Evolutionary conservation across 306 rosid species (phyloP), one percentile per base, ranked within the genome.

Genomic region (Corylus americana): DNA sequence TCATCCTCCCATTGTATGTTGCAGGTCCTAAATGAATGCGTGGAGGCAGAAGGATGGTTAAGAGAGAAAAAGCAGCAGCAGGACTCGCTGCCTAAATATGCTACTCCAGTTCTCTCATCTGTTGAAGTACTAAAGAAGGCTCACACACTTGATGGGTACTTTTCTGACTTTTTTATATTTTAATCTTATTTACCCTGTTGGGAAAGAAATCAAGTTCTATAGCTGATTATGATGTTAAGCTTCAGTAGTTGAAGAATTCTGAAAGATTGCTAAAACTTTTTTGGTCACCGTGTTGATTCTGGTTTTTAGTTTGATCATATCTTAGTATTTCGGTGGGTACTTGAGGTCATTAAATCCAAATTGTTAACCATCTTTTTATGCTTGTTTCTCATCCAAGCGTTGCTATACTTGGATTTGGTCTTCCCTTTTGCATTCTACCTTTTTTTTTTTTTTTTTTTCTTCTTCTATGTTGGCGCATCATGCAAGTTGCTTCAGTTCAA

Each of bases 21-120:
- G 48, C 57, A 95, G 99, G 98, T 95, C 71, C 6, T 93, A 50
- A 91, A 61, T 5, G 96, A 93, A 79, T 95, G 99, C 76, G 94
- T 73, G 5, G 98, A 89, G 69, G 98, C 99, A 27, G 99, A 95
- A 80, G 88, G 89, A 63, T 93, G 99, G 99, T 80, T 95, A 29
- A 86, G 90, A 85, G 97, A 89, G 88, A 95, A 90, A 80, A 77
- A 58, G 83, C 96, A 88, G 73, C 96, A 89, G 53, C 99, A 95
- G 73, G 92, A 87, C 64, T 77, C 83, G 3, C 97, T 91, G 42
- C 98, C 98, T 5, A 95, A 95, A 80, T 55, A 91, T 79, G 97
- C 91, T 25, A 78, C 74, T 27, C 97, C 99, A 25, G 94, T 85
- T 18, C 97, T 95, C 57, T 67, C 85, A 78, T 83, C 91, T 6